Percentiles rank a stretch among this genome's conserved stretches.
These are phyloP conservation scores for Phytophthora gonapodyides DNA, from an alignment of 352 stramenopile species.

Conservation along the genomic window DNA sequence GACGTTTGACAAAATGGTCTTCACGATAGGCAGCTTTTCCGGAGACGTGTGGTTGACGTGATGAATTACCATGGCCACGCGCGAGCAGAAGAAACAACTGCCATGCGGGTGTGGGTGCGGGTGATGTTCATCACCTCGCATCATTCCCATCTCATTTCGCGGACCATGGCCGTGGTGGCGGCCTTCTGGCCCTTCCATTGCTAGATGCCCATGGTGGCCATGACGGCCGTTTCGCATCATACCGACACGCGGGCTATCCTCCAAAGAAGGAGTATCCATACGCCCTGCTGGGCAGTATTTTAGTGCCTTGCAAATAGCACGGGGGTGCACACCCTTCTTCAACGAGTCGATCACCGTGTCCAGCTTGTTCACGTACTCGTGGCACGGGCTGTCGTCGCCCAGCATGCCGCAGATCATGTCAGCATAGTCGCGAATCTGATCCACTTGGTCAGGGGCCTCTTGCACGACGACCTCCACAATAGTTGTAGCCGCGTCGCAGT, in stretches of 20 bases:
- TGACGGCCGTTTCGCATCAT: conserved; percentile 34
- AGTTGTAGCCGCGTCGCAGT: conserved; percentile 62
- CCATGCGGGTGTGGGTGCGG: conserved; percentile 22
- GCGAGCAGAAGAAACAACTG: conserved; percentile 62
- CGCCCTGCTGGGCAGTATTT: conserved; percentile 42
- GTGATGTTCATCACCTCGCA: conserved; percentile 10
- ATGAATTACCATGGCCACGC: conserved; percentile 46
- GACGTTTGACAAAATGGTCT: conserved; percentile 48
- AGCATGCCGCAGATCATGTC: conserved; percentile 64
- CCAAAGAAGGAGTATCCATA: conserved; percentile 10
- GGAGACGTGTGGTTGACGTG: conserved; percentile 48
- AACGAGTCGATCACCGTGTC: conserved; percentile 55
- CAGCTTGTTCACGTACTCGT: conserved; percentile 48
- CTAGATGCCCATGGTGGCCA: conserved; percentile 24
- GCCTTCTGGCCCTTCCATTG: conserved; percentile 21
- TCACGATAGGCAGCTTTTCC: conserved; percentile 51
- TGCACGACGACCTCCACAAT: conserved; percentile 52
- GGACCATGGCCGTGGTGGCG: conserved; percentile 6
- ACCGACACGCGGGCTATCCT: conserved; percentile 23
- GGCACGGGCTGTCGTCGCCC: conserved; percentile 52
- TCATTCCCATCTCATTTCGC: conserved; percentile 3
- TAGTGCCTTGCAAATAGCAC: conserved; percentile 49
- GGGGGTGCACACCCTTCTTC: conserved; percentile 47
- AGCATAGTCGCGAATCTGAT: conserved; percentile 51
- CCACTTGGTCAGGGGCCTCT: conserved; percentile 49